Percentiles rank a stretch among this genome's conserved stretches.
Conservation (phyloP, 495 filamentous ascomycete species). For the Tuber brumale region DNA sequence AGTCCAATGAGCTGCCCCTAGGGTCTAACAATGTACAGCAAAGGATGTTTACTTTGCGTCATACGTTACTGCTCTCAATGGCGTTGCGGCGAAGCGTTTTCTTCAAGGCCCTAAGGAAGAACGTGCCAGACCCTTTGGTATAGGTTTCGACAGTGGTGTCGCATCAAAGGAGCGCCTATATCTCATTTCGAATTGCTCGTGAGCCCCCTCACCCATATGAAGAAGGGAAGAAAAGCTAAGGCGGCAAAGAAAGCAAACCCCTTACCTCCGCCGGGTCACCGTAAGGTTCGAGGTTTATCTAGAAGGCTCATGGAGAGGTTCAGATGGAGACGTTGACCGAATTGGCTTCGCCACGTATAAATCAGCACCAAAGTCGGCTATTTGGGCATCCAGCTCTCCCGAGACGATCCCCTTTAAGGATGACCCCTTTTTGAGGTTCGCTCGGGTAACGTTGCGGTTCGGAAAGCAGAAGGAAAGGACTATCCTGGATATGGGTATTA, state of each 20-base stretch:
- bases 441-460: conserved; percentile 35
- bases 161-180: conserved; percentile 35
- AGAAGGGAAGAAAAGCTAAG: not conserved
- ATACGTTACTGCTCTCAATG: conserved; percentile 26
- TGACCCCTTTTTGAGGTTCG: conserved; percentile 38
- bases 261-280: conserved; percentile 31
- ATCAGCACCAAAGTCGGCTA: conserved; percentile 23
- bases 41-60: conserved; percentile 12
- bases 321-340: conserved; percentile 30
- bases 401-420: conserved; percentile 33
- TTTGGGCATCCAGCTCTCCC: conserved; percentile 26
- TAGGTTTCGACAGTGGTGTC: conserved; percentile 37
- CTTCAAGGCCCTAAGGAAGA: conserved; percentile 24
- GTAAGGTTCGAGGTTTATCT: conserved; percentile 29
- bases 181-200: conserved; percentile 38
- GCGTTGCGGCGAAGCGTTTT: conserved; percentile 37
- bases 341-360: conserved; percentile 38
- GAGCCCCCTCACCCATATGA: not conserved
- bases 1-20: not conserved
- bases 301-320: conserved; percentile 26
- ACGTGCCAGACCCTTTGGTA: conserved; percentile 33
- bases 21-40: not conserved
- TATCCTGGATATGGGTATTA: conserved; percentile 26
- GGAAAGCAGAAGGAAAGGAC: conserved; percentile 30
- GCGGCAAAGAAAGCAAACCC: conserved; percentile 24